phyloP scores from a whole-genome alignment of 192 early-diverging fungal species.

The Helicostylum pulchrum region DNA sequence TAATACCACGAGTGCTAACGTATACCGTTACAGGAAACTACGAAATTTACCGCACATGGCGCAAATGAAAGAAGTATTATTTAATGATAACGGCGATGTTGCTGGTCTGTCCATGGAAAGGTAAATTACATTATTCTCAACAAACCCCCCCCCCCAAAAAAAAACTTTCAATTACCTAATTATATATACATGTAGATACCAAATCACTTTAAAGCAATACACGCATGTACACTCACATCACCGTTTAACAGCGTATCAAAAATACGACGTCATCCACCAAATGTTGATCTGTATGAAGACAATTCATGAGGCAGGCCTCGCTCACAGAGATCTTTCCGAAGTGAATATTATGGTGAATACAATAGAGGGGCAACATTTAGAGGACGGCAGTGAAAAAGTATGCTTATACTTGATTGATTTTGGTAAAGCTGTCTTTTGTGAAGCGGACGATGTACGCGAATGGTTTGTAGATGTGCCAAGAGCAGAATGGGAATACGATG shows the following conservation, averaged over 20 bases:
- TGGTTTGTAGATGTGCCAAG: conserved; percentile 45
- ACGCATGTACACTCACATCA: conserved; percentile 50
- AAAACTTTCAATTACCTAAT: conserved; percentile 13
- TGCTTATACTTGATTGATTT: conserved; percentile 57
- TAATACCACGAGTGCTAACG: neutral
- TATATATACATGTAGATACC: conserved; percentile 36
- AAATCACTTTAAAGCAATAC: conserved; percentile 54
- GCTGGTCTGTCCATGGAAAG: conserved; percentile 58
- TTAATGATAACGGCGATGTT: conserved; percentile 47
- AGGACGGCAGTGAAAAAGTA: conserved; percentile 44
- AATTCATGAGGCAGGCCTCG: conserved; percentile 51
- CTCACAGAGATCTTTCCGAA: conserved; percentile 57
- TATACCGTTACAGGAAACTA: conserved; percentile 33
- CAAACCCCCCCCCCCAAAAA: too few relatives aligned
- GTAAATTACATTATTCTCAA: conserved; percentile 15
- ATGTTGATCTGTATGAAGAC: conserved; percentile 52
- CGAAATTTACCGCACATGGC: conserved; percentile 46
- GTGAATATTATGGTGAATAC: conserved; percentile 62
- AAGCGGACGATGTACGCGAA: conserved; percentile 39
- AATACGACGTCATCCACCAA: conserved; percentile 47
- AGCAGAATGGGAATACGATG: conserved; percentile 33
- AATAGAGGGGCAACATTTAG: conserved; percentile 33
- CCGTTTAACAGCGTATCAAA: conserved; percentile 51
- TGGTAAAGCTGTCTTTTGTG: conserved; percentile 57
- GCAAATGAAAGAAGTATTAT: conserved; percentile 53